Evolutionary conservation across 192 early-diverging fungal genomes (phyloP).

Genomic region (Linnemannia hyalina): DNA sequence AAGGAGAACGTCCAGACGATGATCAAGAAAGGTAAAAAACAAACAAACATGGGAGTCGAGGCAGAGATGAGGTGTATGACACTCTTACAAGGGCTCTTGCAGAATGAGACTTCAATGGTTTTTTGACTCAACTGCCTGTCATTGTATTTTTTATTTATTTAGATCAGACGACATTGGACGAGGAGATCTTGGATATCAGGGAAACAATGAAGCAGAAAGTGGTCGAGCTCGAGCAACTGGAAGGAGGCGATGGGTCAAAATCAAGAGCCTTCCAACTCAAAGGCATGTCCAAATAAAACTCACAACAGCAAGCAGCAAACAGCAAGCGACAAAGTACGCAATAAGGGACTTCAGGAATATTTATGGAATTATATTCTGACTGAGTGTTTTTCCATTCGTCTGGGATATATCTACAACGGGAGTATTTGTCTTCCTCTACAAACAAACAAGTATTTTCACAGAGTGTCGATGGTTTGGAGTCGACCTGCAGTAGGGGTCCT

Average conservation of each 20-base stretch:
- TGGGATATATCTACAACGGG: too few relatives aligned
- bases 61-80: too few relatives aligned
- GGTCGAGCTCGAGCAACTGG: conserved; percentile 60
- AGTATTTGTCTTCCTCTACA: neutral
- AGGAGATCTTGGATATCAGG: conserved; percentile 60
- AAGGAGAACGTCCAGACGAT: conserved; percentile 61
- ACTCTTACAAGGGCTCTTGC: too few relatives aligned
- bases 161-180: conserved; percentile 66
- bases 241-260: conserved; percentile 60
- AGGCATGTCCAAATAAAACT: conserved; percentile 39
- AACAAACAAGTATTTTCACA: neutral
- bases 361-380: neutral
- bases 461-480: neutral
- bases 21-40: conserved; percentile 65
- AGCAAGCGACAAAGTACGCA: neutral
- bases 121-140: neutral
- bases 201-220: conserved; percentile 61
- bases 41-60: neutral
- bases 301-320: neutral
- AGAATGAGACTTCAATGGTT: too few relatives aligned
- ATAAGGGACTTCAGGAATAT: too few relatives aligned
- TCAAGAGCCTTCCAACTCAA: conserved; percentile 61
- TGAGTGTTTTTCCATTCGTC: too few relatives aligned
- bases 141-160: neutral
- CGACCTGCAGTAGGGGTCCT: neutral